These are phyloP conservation scores for Pezicula neosporulosa DNA, from an alignment of 2,329 filamentous ascomycete genomes.

Conservation along the genomic window DNA sequence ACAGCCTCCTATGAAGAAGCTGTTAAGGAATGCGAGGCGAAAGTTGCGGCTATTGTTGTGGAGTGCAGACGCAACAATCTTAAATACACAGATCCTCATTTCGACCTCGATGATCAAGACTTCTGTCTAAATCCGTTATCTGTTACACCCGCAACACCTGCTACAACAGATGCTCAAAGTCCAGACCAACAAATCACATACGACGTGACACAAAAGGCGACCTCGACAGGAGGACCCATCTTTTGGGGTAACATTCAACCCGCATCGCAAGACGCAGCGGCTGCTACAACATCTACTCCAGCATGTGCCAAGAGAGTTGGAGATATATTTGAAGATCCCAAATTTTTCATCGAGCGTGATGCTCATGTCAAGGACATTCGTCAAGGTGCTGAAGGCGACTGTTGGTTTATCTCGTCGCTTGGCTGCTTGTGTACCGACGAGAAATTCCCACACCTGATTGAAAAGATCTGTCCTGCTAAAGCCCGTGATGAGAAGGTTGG, in stretches of 20 bases:
- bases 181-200: not conserved
- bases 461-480: slow-evolving; percentile 35
- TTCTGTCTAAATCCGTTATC: slow-evolving; percentile 11
- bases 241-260: slow-evolving; percentile 7
- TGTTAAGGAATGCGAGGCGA: slow-evolving; percentile 60
- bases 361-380: slow-evolving; percentile 69
- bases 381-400: slow-evolving; percentile 77
- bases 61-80: slow-evolving; percentile 72
- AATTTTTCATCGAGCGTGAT: slow-evolving; percentile 75
- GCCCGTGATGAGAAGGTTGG: slow-evolving; percentile 53
- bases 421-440: slow-evolving; percentile 60
- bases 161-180: not conserved
- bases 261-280: slow-evolving; percentile 7
- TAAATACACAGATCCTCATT: slow-evolving; percentile 77
- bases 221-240: slow-evolving; percentile 2
- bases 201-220: slow-evolving; percentile 5
- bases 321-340: slow-evolving; percentile 73
- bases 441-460: slow-evolving; percentile 35
- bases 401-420: slow-evolving; percentile 81
- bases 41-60: slow-evolving; percentile 53
- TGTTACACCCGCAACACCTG: not conserved
- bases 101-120: slow-evolving; percentile 62
- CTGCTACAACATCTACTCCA: slow-evolving; percentile 18
- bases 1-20: slow-evolving; percentile 69
- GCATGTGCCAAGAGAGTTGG: slow-evolving; percentile 54